Base-by-base conservation (phyloP, 345 rosid species). In the Hibiscus tridactylites region DNA sequence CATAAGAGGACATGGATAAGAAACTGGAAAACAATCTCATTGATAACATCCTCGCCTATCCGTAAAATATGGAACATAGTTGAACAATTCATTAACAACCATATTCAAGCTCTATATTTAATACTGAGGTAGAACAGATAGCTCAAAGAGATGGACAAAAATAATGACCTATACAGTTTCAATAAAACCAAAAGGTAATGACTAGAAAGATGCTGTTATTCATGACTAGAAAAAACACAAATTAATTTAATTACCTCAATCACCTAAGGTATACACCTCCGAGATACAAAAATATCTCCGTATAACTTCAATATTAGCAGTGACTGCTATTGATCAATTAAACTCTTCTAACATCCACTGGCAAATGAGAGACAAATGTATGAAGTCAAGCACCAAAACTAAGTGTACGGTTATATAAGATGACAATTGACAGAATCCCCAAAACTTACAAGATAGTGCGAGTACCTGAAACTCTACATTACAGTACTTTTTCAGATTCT, bases 391-490 rank as follows among this genome's bases (percentile, higher is more conserved):
- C 57, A 47, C 31, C 11, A 60, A 52, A 24, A 24, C 9, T 49
- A 29, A 70, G 71, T 6, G 47, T n/a, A 65, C 0, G 61, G 61
- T 47, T 49, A 68, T 49, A 52, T 15, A 29, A 65, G 26, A 72
- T 44, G 57, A 33, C 66, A 75, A 77, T 73, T 1, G 19, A 47
- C 42, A 70, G 70, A 71, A 61, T 46, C 57, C 75, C 60, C 60
- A 13, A 17, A 37, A 74, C 29, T 65, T 46, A 52, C 68, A 68
- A 68, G 79, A 73, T 70, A 68, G 73, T 59, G 11, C 50, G 2
- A 15, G 75, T 80, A 83, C 86, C 75, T 83, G 82, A 61, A 68
- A 73, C 72, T 73, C 75, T 71, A 74, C 78, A 76, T 75, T 68
- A 75, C 59, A n/a, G 64, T 71, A 73, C 71, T 74, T 70, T 50